phyloP scores from a whole-genome alignment of 176 grass and related monocot genomes.

The Miscanthus lutarioriparius region DNA sequence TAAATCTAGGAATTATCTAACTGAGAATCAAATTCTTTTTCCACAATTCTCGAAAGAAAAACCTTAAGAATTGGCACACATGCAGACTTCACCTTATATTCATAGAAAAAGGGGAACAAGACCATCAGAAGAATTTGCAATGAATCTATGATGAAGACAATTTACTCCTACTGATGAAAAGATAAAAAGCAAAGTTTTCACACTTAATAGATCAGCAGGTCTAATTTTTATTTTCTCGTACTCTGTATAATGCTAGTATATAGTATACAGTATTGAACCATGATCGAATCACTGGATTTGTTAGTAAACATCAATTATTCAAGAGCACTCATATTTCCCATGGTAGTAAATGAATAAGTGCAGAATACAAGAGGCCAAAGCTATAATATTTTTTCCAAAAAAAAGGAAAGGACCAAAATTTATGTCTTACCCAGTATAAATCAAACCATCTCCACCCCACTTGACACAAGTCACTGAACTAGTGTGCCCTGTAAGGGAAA shows the following conservation, averaged over 20 bases:
- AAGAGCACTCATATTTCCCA: slow-evolving; percentile 14
- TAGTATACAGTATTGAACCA: background rate
- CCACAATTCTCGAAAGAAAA: background rate
- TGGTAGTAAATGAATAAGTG: background rate
- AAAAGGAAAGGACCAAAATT: background rate
- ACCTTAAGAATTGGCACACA: background rate
- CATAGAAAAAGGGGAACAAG: background rate
- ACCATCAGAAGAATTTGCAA: background rate
- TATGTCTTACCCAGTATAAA: slow-evolving; percentile 89
- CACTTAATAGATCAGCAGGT: background rate
- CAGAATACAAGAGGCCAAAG: background rate
- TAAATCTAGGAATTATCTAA: slow-evolving; percentile 10
- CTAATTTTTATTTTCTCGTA: background rate
- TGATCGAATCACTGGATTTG: background rate
- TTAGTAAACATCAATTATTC: background rate
- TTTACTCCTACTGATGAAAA: background rate
- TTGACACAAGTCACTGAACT: slow-evolving; percentile 92
- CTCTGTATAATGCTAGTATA: background rate
- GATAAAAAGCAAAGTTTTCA: background rate
- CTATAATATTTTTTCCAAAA: background rate
- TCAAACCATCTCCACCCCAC: slow-evolving; percentile 94
- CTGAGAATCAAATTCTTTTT: background rate
- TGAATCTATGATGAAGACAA: background rate
- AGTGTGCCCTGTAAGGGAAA: slow-evolving; percentile 87
- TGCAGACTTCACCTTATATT: background rate